Conservation (phyloP, 441 rosid genomes). For the Biscutella laevigata region DNA sequence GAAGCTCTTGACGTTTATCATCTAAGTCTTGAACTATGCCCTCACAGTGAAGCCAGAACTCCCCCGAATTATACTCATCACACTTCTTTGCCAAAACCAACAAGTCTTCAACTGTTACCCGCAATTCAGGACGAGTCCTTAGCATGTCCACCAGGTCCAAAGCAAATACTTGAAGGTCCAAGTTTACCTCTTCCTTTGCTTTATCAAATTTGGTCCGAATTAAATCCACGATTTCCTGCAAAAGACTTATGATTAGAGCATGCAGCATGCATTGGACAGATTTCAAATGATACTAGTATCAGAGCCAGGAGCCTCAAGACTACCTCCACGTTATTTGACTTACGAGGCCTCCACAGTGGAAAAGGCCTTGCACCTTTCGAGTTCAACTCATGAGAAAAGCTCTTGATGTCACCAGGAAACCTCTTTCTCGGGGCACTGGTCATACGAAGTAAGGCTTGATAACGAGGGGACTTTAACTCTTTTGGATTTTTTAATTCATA, state of each 20-base stretch:
- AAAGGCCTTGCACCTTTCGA: slow-evolving; percentile 90
- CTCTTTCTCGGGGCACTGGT: slow-evolving; percentile 78
- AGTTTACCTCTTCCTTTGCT: slow-evolving; percentile 91
- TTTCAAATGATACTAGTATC: background rate
- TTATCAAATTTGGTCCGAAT: slow-evolving; percentile 76
- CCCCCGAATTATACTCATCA: slow-evolving; percentile 54
- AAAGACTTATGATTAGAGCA: slow-evolving; percentile 24
- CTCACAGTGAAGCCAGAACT: slow-evolving; percentile 93
- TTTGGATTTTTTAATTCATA: slow-evolving; percentile 53
- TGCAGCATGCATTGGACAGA: slow-evolving; percentile 15
- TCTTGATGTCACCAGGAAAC: slow-evolving; percentile 70
- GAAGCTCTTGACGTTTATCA: slow-evolving; percentile 86
- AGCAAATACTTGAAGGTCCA: slow-evolving; percentile 66
- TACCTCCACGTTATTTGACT: slow-evolving; percentile 72
- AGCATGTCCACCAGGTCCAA: slow-evolving; percentile 65
- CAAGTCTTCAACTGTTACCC: slow-evolving; percentile 70
- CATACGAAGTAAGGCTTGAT: slow-evolving; percentile 72
- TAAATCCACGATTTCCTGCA: slow-evolving; percentile 61
- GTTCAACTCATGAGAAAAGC: slow-evolving; percentile 90
- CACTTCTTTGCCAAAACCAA: slow-evolving; percentile 70
- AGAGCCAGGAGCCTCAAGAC: slow-evolving; percentile 5
- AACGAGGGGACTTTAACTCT: slow-evolving; percentile 83
- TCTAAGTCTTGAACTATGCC: slow-evolving; percentile 88
- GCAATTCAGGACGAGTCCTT: slow-evolving; percentile 67
- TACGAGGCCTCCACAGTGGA: slow-evolving; percentile 76